Conservation (phyloP, 2,329 filamentous ascomycete genomes). For the Fusarium sp. region DNA sequence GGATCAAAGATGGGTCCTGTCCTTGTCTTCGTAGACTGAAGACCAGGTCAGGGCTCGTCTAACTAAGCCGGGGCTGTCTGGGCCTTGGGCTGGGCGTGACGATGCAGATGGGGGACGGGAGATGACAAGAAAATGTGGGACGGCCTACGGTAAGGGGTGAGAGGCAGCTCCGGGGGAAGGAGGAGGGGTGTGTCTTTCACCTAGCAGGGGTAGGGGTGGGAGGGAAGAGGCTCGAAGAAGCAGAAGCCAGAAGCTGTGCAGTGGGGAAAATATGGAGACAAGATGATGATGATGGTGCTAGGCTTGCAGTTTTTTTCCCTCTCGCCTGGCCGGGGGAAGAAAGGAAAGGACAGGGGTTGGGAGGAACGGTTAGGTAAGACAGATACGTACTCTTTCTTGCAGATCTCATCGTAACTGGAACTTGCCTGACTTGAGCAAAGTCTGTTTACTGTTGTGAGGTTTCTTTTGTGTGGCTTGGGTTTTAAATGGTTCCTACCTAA, state of each 20-base stretch:
- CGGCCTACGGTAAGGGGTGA: constrained; percentile 12
- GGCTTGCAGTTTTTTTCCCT: constrained; percentile 20
- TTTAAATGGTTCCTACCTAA: not conserved
- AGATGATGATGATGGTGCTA: constrained; percentile 35
- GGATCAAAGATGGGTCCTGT: constrained; percentile 4
- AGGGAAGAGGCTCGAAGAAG: constrained; percentile 16
- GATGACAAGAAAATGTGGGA: constrained; percentile 41
- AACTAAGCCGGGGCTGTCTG: constrained; percentile 16
- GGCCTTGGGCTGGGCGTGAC: constrained; percentile 21
- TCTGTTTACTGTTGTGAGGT: not conserved
- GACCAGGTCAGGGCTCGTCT: constrained; percentile 13
- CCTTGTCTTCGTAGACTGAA: not conserved
- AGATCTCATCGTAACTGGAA: not conserved
- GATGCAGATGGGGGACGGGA: constrained; percentile 38
- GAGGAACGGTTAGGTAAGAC: constrained; percentile 10
- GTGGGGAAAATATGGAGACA: constrained; percentile 30
- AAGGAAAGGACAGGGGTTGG: not conserved
- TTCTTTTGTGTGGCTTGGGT: not conserved
- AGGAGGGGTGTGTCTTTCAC: constrained; percentile 17
- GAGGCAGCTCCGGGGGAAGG: constrained; percentile 12
- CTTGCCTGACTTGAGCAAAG: not conserved
- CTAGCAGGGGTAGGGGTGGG: not conserved
- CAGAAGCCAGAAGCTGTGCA: constrained; percentile 30
- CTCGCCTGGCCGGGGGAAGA: constrained; percentile 2
- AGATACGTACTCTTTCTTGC: constrained; percentile 1